Evolutionary conservation across 148 eudicot genomes (phyloP), one percentile per base, ranked within the genome.

Genomic region (Cornus suecica): DNA sequence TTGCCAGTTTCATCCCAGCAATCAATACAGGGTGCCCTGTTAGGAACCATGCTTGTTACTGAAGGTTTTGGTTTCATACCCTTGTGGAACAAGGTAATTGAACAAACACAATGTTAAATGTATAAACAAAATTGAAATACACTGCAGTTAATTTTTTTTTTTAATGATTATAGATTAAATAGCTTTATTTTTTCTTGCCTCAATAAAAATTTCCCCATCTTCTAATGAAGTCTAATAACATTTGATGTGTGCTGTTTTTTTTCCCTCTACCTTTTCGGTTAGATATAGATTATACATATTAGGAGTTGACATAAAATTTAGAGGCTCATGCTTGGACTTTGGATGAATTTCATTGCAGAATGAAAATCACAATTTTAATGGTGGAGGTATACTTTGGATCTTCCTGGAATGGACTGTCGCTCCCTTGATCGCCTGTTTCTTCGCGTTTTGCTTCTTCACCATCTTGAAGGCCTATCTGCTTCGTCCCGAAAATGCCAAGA

Each of bases 41-140:
- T 69, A 48, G 72, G 72, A 48, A 69, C 72, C 72, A 69, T 69
- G 72, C 60, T 69, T 69, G 72, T 45, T 16, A 69, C 72, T 37
- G 61, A 69, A 26, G 72, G 72, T 37, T 69, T 69, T 45, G 48
- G 26, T 8, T 69, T 37, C 72, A 42, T 69, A 13, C 72, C 72
- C 18, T 45, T 69, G 72, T 69, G 72, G 72, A 26, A 69, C 60
- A 48, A 69, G 72, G 72, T 69, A 48, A 45, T 28, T 27, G 28
- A 65, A 65, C 18, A 58, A 4, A 22, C 18, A 58, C 62, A 58
- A 22, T 20, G 3, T 58, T 25, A 58, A 58, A 22, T 58, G 62
- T 10, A 1, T n/a, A 56, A 3, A 18, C 7, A 5, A 20, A 2
- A 56, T 56, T 37, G 3, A 56, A 56, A 18, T 13, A 45, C 10